Evolutionary conservation across 768 basidiomycete genomes (phyloP).

Genomic region (Mycena olivaceomarginata): DNA sequence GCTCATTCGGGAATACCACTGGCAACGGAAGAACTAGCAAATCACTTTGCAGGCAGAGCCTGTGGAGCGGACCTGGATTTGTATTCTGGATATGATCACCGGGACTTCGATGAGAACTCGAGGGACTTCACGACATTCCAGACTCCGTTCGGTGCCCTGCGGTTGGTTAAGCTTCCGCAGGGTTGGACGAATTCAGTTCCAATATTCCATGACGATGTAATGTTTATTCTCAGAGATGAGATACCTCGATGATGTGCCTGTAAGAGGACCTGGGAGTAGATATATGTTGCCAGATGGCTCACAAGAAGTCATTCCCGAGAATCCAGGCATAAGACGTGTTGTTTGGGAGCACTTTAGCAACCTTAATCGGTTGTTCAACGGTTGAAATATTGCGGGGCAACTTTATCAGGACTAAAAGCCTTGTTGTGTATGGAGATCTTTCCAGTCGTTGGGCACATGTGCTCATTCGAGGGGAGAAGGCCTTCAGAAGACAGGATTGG

Average conservation of each 20-base stretch:
- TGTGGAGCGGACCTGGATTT: too few species aligned
- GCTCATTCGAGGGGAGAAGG: slow-evolving; percentile 55
- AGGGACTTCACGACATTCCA: slow-evolving; percentile 2
- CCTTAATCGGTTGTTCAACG: slow-evolving; percentile 5
- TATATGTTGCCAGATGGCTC: neutral
- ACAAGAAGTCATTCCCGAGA: neutral
- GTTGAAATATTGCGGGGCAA: neutral
- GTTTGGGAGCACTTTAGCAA: slow-evolving; percentile 5
- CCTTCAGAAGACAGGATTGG: slow-evolving; percentile 49
- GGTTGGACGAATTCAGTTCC: slow-evolving; percentile 1
- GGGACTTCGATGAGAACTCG: neutral
- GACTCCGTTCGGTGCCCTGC: neutral
- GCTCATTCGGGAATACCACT: neutral
- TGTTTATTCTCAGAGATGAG: neutral
- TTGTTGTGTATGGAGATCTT: neutral
- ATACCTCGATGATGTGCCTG: neutral
- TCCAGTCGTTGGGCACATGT: slow-evolving; percentile 57
- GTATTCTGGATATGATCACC: too few species aligned
- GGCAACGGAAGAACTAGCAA: neutral
- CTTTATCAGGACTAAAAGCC: slow-evolving; percentile 33
- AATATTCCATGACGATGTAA: slow-evolving; percentile 2
- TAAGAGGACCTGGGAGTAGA: neutral
- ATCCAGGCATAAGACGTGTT: neutral
- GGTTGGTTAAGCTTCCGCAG: neutral
- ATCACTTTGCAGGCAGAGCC: neutral